Percentiles rank a stretch among this genome's conserved stretches.
Conservation (phyloP, 75 land plant species). For the Sequoia sempervirens region DNA sequence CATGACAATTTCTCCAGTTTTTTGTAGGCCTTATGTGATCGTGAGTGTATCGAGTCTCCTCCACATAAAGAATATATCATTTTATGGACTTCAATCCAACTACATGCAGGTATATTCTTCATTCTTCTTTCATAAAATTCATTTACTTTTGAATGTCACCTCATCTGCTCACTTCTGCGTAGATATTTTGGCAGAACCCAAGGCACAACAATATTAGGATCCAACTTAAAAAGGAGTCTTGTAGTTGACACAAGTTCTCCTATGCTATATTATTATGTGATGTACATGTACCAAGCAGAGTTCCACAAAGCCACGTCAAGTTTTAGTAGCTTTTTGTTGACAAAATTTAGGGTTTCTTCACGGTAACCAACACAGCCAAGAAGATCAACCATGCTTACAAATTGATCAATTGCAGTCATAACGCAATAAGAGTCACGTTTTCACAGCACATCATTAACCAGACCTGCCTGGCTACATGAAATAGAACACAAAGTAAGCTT, state of each 20-base stretch:
- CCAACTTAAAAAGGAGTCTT: conserved; percentile 23
- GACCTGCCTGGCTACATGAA: conserved; percentile 23
- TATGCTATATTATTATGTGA: conserved; percentile 11
- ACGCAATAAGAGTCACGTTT: conserved; percentile 25
- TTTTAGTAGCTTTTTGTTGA: conserved; percentile 28
- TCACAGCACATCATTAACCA: not conserved
- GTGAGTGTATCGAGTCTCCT: not conserved
- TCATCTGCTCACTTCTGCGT: conserved; percentile 20
- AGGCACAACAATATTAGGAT: conserved; percentile 20
- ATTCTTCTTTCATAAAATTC: conserved; percentile 17
- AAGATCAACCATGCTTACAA: conserved; percentile 31
- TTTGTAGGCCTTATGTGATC: not conserved
- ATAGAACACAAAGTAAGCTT: conserved; percentile 30
- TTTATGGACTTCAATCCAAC: conserved; percentile 13
- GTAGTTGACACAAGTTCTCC: conserved; percentile 25
- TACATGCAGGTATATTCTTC: conserved; percentile 20
- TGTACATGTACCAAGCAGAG: conserved; percentile 38
- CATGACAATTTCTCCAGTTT: not conserved
- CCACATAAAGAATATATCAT: not conserved
- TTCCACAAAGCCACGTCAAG: conserved; percentile 24
- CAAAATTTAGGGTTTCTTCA: conserved; percentile 16
- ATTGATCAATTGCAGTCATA: conserved; percentile 26
- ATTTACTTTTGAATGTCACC: not conserved
- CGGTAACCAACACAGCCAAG: conserved; percentile 26
- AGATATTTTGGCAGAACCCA: conserved; percentile 23